Percentiles rank a stretch among this genome's conserved stretches.
Conservation (phyloP, 768 basidiomycete genomes). For the Tubosaeta sp. region DNA sequence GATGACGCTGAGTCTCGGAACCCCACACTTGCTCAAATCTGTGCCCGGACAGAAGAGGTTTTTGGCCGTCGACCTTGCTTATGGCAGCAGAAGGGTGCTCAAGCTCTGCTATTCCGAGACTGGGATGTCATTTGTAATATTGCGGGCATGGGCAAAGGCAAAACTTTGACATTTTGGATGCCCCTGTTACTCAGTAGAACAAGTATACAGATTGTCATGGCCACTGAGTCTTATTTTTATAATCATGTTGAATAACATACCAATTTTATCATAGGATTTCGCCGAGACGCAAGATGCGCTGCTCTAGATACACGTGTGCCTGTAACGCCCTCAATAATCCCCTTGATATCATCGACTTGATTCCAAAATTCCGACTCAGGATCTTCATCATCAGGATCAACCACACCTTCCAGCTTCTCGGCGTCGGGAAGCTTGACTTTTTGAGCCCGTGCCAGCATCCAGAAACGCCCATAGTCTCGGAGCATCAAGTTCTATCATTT, state of each 20-base stretch:
- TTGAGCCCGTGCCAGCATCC: not conserved
- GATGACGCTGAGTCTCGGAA: not conserved
- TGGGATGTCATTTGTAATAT: not conserved
- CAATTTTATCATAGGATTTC: not conserved
- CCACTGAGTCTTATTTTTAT: too few species aligned
- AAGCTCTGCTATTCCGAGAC: not conserved
- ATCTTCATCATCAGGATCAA: not conserved
- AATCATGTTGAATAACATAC: not conserved
- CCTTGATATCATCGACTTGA: not conserved
- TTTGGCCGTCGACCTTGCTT: not conserved
- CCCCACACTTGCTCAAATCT: not conserved
- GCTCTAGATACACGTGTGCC: not conserved
- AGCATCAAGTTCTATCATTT: not conserved
- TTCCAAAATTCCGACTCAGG: not conserved
- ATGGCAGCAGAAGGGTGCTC: not conserved
- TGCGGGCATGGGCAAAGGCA: not conserved
- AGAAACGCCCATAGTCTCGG: not conserved
- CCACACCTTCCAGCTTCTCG: too few species aligned
- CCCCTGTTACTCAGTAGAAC: not conserved
- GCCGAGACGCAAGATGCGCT: not conserved
- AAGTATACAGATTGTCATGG: not conserved
- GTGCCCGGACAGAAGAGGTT: not conserved
- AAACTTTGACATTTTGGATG: not conserved
- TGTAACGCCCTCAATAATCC: not conserved
- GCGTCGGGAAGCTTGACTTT: not conserved